These are phyloP conservation scores for Verticillium nubilum DNA, from an alignment of 2,329 filamentous ascomycete genomes.

Conservation along the genomic window DNA sequence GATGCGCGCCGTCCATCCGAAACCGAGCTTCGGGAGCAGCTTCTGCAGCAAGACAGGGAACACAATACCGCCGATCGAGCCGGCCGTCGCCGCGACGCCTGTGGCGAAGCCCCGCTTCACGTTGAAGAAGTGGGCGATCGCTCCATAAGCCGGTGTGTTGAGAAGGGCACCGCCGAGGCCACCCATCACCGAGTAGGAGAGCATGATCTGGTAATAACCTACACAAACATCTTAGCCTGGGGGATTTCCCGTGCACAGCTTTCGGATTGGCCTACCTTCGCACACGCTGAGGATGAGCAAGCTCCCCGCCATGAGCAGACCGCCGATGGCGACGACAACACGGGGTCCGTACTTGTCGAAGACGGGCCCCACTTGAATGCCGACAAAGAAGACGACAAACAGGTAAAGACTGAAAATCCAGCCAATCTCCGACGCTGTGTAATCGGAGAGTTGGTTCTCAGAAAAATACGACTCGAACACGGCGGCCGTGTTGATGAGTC, in stretches of 20 bases:
- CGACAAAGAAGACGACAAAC: conserved; percentile 76
- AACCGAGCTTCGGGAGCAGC: conserved; percentile 40
- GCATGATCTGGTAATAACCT: conserved; percentile 75
- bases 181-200: conserved; percentile 68
- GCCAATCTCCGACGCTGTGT: conserved; percentile 64
- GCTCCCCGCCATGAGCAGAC: conserved; percentile 53
- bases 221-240: neutral
- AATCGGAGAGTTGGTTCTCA: conserved; percentile 62
- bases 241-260: neutral
- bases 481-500: conserved; percentile 69
- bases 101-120: conserved; percentile 69
- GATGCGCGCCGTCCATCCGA: conserved; percentile 43
- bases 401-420: conserved; percentile 84
- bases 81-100: conserved; percentile 73
- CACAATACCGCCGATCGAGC: conserved; percentile 62
- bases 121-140: conserved; percentile 75
- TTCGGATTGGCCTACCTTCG: conserved; percentile 31
- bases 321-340: conserved; percentile 59
- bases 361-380: conserved; percentile 74
- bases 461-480: conserved; percentile 74
- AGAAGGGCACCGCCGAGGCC: conserved; percentile 70
- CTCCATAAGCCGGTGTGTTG: conserved; percentile 70
- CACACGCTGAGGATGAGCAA: conserved; percentile 66
- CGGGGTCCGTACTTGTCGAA: conserved; percentile 74
- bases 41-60: conserved; percentile 47